Evolutionary conservation across 768 basidiomycete species (phyloP).

Genomic region (Mycena haematopus): DNA sequence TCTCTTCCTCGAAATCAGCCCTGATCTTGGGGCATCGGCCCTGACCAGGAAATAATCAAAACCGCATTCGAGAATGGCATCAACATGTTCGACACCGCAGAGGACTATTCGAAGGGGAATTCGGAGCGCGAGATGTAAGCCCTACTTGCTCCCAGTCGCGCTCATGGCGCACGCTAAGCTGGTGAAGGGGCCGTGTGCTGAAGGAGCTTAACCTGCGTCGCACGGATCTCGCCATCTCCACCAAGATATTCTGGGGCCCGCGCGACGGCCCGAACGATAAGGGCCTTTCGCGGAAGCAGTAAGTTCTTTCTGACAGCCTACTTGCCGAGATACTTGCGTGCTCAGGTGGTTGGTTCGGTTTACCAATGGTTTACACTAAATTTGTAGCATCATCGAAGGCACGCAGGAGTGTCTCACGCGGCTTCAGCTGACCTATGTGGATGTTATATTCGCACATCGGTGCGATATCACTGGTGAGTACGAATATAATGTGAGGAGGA

Average conservation of each 20-base stretch:
- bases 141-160: background rate
- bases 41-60: slow-evolving; percentile 73
- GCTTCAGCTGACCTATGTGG: slow-evolving; percentile 77
- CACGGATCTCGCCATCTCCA: slow-evolving; percentile 74
- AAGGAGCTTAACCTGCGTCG: slow-evolving; percentile 73
- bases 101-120: slow-evolving; percentile 66
- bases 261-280: slow-evolving; percentile 61
- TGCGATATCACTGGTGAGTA: slow-evolving; percentile 56
- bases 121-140: slow-evolving; percentile 77
- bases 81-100: slow-evolving; percentile 79
- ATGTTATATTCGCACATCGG: slow-evolving; percentile 76
- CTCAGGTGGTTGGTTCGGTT: background rate
- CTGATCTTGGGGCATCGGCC: background rate
- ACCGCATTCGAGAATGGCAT: slow-evolving; percentile 78
- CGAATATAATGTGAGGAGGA: background rate
- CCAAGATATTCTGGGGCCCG: slow-evolving; percentile 82
- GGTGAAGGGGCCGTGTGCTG: slow-evolving; percentile 67
- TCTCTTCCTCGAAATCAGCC: background rate
- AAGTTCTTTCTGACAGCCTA: slow-evolving; percentile 35
- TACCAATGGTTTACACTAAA: too few relatives aligned
- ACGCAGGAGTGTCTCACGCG: slow-evolving; percentile 68
- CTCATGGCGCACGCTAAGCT: background rate
- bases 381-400: slow-evolving; percentile 75
- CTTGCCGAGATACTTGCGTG: background rate
- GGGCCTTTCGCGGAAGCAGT: slow-evolving; percentile 67